A percentile compares a stretch with the other conserved stretches of the same genome.
Evolutionary conservation across 257 asterid genomes (phyloP).

Genomic region (Solanum lignicaule): DNA sequence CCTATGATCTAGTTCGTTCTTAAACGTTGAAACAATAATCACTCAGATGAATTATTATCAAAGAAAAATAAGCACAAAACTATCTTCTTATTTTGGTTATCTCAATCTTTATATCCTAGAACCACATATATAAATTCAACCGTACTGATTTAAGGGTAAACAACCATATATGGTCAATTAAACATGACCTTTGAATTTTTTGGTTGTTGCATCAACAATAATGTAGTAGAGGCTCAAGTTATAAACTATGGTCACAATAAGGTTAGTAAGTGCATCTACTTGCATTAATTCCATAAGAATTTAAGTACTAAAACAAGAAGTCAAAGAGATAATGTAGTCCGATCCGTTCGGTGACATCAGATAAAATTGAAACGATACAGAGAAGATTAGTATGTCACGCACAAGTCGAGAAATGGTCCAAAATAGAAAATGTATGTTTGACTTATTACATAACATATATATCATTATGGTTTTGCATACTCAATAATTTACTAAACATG

Average conservation of each 20-base stretch:
- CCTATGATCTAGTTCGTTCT: no score
- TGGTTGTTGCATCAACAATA: not conserved
- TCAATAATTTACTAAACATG: not conserved
- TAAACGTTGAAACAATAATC: not conserved
- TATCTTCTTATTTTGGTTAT: no score
- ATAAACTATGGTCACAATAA: not conserved
- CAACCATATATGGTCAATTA: not conserved
- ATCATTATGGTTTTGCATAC: not conserved
- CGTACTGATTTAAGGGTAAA: no score
- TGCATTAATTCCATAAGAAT: not conserved
- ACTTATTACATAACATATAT: not conserved
- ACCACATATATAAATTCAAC: no score
- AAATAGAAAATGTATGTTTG: not conserved
- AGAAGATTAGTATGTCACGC: not conserved
- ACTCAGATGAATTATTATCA: no score
- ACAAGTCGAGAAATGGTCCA: not conserved
- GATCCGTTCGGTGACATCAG: not conserved
- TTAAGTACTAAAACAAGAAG: not conserved
- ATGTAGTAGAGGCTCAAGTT: not conserved
- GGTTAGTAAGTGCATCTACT: not conserved
- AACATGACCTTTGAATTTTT: not conserved
- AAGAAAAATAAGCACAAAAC: no score
- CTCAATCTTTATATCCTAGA: no score
- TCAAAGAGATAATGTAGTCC: not conserved
- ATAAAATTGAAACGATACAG: not conserved